phyloP scores from a whole-genome alignment of 2,329 filamentous ascomycete genomes.

The Phyllosticta paracitricarpa region DNA sequence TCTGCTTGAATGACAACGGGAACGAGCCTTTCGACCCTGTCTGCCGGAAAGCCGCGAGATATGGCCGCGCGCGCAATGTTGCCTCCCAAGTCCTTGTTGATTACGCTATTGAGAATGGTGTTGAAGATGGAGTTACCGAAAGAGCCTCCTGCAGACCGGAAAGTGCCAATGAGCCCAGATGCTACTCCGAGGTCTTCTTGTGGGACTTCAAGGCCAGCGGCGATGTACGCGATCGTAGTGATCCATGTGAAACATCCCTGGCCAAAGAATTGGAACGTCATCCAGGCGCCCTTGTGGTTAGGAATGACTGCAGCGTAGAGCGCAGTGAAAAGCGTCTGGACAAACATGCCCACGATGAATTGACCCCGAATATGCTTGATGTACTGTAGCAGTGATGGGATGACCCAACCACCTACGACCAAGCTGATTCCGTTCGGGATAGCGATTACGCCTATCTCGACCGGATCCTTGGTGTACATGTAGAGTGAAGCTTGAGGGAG shows the following conservation, averaged over 20 bases:
- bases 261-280: slow-evolving; percentile 17
- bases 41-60: slow-evolving; percentile 12
- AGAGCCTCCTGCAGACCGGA: slow-evolving; percentile 15
- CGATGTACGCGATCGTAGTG: background rate
- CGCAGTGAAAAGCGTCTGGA: slow-evolving; percentile 18
- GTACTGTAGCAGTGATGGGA: slow-evolving; percentile 15
- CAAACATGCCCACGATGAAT: slow-evolving; percentile 15
- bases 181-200: slow-evolving; percentile 16
- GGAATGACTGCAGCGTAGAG: slow-evolving; percentile 17
- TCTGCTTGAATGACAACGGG: slow-evolving; percentile 23
- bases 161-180: slow-evolving; percentile 17
- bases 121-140: slow-evolving; percentile 17
- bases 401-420: slow-evolving; percentile 14
- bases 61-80: slow-evolving; percentile 22
- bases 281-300: slow-evolving; percentile 14
- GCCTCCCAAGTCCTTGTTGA: slow-evolving; percentile 19
- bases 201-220: slow-evolving; percentile 10
- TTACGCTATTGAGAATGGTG: slow-evolving; percentile 16
- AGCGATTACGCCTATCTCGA: slow-evolving; percentile 16
- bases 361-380: slow-evolving; percentile 16
- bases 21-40: slow-evolving; percentile 14
- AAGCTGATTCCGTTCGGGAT: slow-evolving; percentile 15
- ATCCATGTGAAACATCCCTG: slow-evolving; percentile 9
- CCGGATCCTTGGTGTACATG: slow-evolving; percentile 14
- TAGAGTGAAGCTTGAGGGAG: slow-evolving; percentile 17